phyloP scores from a whole-genome alignment of 371 early-diverging fungal species.

The Fennellomyces sp. region DNA sequence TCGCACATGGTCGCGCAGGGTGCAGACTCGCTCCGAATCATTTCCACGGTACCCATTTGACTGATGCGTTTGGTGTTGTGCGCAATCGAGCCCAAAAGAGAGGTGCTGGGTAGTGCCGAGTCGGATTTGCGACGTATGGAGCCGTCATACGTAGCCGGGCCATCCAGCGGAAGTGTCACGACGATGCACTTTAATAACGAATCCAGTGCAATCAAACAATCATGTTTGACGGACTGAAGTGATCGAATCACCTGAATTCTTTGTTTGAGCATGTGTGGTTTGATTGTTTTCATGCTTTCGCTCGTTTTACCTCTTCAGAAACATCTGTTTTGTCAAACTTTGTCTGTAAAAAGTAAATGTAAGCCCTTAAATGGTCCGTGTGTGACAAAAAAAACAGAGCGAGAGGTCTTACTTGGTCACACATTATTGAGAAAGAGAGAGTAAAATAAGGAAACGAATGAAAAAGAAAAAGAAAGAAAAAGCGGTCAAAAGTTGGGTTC shows the following conservation, averaged over 20 bases:
- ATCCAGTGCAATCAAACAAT: slow-evolving; percentile 37
- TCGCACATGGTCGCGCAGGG: slow-evolving; percentile 34
- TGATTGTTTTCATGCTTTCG: too few relatives aligned
- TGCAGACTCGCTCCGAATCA: slow-evolving; percentile 25
- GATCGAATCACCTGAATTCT: slow-evolving; percentile 32
- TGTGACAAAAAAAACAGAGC: too few relatives aligned
- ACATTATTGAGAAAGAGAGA: too few relatives aligned
- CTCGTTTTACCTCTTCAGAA: too few relatives aligned
- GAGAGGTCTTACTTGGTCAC: too few relatives aligned
- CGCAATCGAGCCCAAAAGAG: slow-evolving; percentile 33
- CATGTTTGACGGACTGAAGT: slow-evolving; percentile 39
- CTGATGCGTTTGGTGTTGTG: slow-evolving; percentile 26
- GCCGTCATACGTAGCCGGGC: not conserved
- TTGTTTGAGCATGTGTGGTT: too few relatives aligned
- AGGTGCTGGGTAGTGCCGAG: not conserved
- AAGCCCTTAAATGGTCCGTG: too few relatives aligned
- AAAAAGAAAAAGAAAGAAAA: too few relatives aligned
- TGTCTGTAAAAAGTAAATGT: too few relatives aligned
- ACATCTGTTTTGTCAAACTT: too few relatives aligned
- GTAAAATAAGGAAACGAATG: too few relatives aligned
- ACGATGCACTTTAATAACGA: slow-evolving; percentile 33
- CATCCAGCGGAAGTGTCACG: slow-evolving; percentile 15
- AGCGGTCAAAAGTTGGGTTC: too few relatives aligned
- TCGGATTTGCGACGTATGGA: not conserved
- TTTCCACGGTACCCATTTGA: not conserved